Conservation (phyloP, 1,139 yeast genomes). For the Hyphopichia wangnamkhiaoensis region DNA sequence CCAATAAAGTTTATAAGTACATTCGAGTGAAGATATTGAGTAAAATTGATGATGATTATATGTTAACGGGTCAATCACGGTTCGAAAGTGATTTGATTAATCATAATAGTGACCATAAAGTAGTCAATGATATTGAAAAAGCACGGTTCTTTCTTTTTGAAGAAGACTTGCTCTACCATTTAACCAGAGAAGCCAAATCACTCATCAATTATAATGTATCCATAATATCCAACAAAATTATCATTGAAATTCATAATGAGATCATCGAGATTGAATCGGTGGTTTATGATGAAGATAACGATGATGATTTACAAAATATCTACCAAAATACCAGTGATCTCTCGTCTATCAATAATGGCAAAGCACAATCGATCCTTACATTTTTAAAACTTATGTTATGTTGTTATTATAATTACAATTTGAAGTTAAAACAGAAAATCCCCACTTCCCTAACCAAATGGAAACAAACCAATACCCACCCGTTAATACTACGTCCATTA, state of each 20-base stretch:
- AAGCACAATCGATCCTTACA: constrained; percentile 54
- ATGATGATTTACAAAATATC: constrained; percentile 35
- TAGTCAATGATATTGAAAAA: constrained; percentile 54
- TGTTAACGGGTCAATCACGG: constrained; percentile 49
- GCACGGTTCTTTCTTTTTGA: constrained; percentile 79
- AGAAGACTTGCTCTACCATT: constrained; percentile 73
- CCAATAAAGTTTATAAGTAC: constrained; percentile 37
- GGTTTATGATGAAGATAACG: constrained; percentile 47
- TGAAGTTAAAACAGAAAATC: constrained; percentile 45
- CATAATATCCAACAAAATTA: constrained; percentile 63
- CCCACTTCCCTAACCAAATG: constrained; percentile 54
- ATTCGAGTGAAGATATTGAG: constrained; percentile 56
- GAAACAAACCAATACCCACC: constrained; percentile 50
- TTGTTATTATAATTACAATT: constrained; percentile 55
- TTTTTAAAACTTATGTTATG: constrained; percentile 63
- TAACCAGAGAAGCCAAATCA: constrained; percentile 72
- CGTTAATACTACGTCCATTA: constrained; percentile 62
- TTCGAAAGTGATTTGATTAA: constrained; percentile 25
- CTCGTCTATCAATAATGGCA: constrained; percentile 34
- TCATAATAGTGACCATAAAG: constrained; percentile 25
- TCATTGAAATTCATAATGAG: constrained; percentile 67
- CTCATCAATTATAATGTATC: constrained; percentile 73
- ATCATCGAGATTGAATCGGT: constrained; percentile 70
- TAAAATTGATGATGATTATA: constrained; percentile 53
- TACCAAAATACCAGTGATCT: constrained; percentile 33